Base-by-base conservation (phyloP, 2,329 filamentous ascomycete species). In the Ceratocystis albifundus region DNA sequence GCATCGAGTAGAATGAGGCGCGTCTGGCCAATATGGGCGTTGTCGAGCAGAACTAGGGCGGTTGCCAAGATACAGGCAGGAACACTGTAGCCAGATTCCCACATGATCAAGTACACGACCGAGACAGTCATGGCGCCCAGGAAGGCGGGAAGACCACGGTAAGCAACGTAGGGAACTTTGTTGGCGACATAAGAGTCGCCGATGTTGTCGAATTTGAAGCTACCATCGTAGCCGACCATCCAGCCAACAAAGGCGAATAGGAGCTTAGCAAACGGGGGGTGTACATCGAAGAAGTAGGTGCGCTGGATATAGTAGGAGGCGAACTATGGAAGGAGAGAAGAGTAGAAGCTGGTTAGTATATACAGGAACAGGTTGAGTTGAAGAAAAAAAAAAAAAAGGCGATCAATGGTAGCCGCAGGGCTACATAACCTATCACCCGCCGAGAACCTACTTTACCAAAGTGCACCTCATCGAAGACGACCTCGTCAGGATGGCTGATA, bases 281-380 rank as follows among this genome's bases (percentile, higher is more conserved):
- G 94, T 66, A 99, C 94, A 79, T 99, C 94, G 85, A 99, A 99
- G 82, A 99, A 99, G 80, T 97, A 99, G 69, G 91, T 96, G 72
- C 91, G 88, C 79, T 96, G 88, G 72, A 99, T 87, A 76, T 99
- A 99, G 74, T 85, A 88, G 8, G 85, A 88, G 66, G 85, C 85
- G 73, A 88, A 88, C 85, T 88, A 71, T n/a, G 57, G 30, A 61
- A 8, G 25, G 20, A 17, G 59, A 41, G 48, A 25, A 53, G 15
- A 17, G 61, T 48, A 28, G 3, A 28, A 8, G 36, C 8, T 71
- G 28, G 67, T 25, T 3, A 70, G 61, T 6, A 48, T 64, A 8
- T 17, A 12, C 4, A 28, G 6, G 22, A 6, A 4, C 10, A 53
- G 22, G 36, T 41, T 41, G 12, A 12, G 36, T 41, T 41, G 36